Evolutionary conservation across 1,139 yeast species (phyloP).

Genomic region (Ogataea hybrid): DNA sequence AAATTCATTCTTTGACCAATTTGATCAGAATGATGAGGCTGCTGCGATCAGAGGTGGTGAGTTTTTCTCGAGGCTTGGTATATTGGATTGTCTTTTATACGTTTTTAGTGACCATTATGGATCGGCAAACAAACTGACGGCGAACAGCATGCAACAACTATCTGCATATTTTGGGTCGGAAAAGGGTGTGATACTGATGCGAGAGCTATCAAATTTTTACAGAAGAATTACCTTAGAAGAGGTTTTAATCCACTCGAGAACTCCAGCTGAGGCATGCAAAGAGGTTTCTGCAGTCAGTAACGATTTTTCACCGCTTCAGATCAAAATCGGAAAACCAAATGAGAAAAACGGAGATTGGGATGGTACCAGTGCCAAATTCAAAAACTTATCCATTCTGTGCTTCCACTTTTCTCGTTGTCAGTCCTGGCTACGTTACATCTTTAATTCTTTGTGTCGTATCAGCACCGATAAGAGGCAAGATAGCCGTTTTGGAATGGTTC

Average conservation of each 20-base stretch:
- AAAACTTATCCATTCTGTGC: constrained; percentile 59
- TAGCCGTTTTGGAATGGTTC: constrained; percentile 33
- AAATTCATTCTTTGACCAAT: constrained; percentile 36
- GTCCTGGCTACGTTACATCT: constrained; percentile 44
- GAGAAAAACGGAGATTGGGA: constrained; percentile 35
- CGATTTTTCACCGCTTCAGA: constrained; percentile 39
- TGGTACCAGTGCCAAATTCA: constrained; percentile 52
- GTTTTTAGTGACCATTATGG: constrained; percentile 50
- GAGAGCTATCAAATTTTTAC: constrained; percentile 44
- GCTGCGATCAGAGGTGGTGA: constrained; percentile 29
- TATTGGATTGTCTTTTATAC: constrained; percentile 33
- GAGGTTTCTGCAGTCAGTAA: constrained; percentile 40
- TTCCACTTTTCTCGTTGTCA: constrained; percentile 50
- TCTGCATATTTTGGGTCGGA: constrained; percentile 44
- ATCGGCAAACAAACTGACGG: constrained; percentile 46
- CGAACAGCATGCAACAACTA: constrained; percentile 47
- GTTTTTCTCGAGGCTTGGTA: constrained; percentile 35
- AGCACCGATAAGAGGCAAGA: constrained; percentile 43
- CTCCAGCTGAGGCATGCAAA: constrained; percentile 48
- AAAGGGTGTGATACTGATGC: constrained; percentile 35
- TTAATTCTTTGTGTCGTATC: constrained; percentile 41
- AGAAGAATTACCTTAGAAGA: constrained; percentile 58
- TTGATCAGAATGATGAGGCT: constrained; percentile 27
- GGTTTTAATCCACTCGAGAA: constrained; percentile 42
- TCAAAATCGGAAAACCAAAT: constrained; percentile 37